A percentile compares a stretch with the other conserved stretches of the same genome.
Conservation (phyloP, 1,284 basidiomycete species). For the Trichosporon ovoides region DNA sequence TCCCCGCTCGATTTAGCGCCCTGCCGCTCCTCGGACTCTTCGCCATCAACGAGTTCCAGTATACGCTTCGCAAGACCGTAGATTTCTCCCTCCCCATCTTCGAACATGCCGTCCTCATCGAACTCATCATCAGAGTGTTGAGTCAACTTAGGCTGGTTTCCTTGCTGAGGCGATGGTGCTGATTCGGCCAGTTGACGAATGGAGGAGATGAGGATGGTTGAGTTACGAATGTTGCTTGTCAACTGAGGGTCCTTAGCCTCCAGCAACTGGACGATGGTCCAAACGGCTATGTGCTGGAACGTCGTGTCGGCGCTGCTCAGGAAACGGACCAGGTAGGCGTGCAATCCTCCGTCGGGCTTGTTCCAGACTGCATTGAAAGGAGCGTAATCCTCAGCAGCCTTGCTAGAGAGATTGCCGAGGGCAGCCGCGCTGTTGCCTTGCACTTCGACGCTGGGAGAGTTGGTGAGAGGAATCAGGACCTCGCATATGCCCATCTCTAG, state of each 20-base stretch:
- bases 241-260: conserved; percentile 91
- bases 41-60: conserved; percentile 61
- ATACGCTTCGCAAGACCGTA: conserved; percentile 76
- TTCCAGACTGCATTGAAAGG: conserved; percentile 99
- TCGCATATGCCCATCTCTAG: conserved; percentile 99
- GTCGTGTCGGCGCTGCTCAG: conserved; percentile 92
- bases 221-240: conserved; percentile 79
- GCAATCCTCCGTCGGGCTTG: conserved; percentile 94
- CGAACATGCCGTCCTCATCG: conserved; percentile 68
- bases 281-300: conserved; percentile 99
- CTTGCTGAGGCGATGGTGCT: conserved; percentile 60
- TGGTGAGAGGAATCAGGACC: conserved; percentile 92
- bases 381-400: conserved; percentile 91
- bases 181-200: conserved; percentile 75
- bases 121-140: conserved; percentile 55
- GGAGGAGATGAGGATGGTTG: conserved; percentile 71
- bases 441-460: conserved; percentile 93
- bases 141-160: not conserved
- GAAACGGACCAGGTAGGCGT: conserved; percentile 92
- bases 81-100: conserved; percentile 59
- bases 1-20: conserved; percentile 13
- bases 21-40: conserved; percentile 8
- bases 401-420: conserved; percentile 93
- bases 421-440: conserved; percentile 98
- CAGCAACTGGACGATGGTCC: conserved; percentile 92